Base-by-base conservation (phyloP, 768 basidiomycete genomes). In the Flagelloscypha sp. region DNA sequence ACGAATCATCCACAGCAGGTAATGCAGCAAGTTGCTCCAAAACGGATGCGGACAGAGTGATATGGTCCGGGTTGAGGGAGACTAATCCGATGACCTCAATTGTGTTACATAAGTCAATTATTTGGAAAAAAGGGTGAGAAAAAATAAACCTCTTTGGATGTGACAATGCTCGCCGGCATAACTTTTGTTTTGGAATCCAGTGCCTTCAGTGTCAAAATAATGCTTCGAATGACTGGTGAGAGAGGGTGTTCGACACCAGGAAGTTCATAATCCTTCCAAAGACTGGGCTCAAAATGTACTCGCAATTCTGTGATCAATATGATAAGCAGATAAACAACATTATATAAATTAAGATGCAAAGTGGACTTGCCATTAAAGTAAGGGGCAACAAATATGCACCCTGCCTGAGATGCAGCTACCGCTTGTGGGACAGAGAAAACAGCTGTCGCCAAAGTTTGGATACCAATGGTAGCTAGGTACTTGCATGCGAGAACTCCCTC, bases 381-480 rank as follows among this genome's bases (percentile, higher is more conserved):
- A 2, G 74, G 72, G 9, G 70, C 59, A 35, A 76, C 59, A 47
- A 68, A 72, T 20, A 63, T 53, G 48, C 73, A 75, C 5, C 61
- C 61, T 5, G 71, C 74, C 47, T 74, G 69, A 21, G 60, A 60
- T 2, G 72, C 72, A 7, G 74, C 73, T 17, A 71, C 50, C 3
- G 73, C 74, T 42, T 77, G 75, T n/a, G 61, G 58, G 27, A 76
- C 52, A 20, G 62, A 66, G 53, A 77, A 77, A 15, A 76, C 47
- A 41, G 65, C 65, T 0, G 75, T 77, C 19, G 62, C 74, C 7
- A 76, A 65, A 0, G 72, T 75, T 27, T 67, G 55, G 29, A 76
- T 74, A 6, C 68, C 69, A 18, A 56, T 48, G 13, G 57, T 58
- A 24, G 63, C 54, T 18, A 75, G 63, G 17, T 61, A 45, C 17